phyloP scores from a whole-genome alignment of 2,329 filamentous ascomycete species.

The Penicillium aurantiogriseum region DNA sequence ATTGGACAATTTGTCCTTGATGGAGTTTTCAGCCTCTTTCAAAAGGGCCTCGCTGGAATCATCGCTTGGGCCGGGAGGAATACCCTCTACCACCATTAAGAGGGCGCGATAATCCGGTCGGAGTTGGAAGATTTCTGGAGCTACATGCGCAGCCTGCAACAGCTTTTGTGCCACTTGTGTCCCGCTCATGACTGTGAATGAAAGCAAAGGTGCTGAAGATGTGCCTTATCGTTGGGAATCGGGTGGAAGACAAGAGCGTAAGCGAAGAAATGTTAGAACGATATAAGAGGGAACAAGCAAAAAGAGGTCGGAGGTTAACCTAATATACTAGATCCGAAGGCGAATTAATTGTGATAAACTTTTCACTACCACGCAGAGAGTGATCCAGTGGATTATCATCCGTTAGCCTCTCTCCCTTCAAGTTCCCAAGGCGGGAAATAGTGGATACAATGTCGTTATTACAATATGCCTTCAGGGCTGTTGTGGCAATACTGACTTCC shows the following conservation, averaged over 20 bases:
- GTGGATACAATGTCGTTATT: not conserved
- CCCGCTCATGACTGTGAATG: not conserved
- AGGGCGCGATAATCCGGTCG: conserved; percentile 41
- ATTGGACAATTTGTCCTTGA: conserved; percentile 8
- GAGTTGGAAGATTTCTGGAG: conserved; percentile 33
- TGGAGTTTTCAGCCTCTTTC: conserved; percentile 14
- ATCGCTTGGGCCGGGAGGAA: conserved; percentile 35
- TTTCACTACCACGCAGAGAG: not conserved
- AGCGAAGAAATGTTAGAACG: not conserved
- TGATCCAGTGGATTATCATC: not conserved
- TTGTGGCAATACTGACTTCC: not conserved
- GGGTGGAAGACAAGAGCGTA: not conserved
- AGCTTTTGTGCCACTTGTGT: not conserved
- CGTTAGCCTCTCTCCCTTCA: not conserved
- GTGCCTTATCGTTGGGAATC: not conserved
- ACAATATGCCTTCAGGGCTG: not conserved
- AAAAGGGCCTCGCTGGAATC: conserved; percentile 31
- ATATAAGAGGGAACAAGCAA: too few relatives aligned
- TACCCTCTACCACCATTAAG: conserved; percentile 34
- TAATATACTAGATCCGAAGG: not conserved
- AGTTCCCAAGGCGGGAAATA: not conserved
- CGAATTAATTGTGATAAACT: not conserved
- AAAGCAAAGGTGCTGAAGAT: not conserved
- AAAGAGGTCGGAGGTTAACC: not conserved
- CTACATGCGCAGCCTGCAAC: conserved; percentile 13